These are phyloP conservation scores for Obelidium mucronatum DNA, from an alignment of 192 early-diverging fungal genomes.

Conservation along the genomic window DNA sequence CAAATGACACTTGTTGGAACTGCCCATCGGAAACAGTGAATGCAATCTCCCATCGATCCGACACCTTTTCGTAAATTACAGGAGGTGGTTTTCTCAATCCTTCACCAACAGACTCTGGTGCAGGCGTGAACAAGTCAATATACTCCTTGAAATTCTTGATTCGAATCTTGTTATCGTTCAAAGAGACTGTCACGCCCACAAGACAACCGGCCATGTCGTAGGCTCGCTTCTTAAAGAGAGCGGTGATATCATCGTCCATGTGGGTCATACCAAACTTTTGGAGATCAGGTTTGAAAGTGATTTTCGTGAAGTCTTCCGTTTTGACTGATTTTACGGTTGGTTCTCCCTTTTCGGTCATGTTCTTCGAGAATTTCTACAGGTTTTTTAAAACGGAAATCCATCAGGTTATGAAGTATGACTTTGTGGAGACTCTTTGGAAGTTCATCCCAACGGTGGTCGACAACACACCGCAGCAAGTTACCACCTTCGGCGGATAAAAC, in stretches of 20 bases:
- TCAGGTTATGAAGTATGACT: not conserved
- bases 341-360: slow-evolving; percentile 82
- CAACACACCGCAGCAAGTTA: too few relatives aligned
- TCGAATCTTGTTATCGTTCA: slow-evolving; percentile 84
- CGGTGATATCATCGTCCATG: slow-evolving; percentile 87
- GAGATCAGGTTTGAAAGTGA: slow-evolving; percentile 96
- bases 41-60: slow-evolving; percentile 92
- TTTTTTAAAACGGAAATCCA: slow-evolving; percentile 36
- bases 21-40: slow-evolving; percentile 94
- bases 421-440: not conserved
- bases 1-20: slow-evolving; percentile 96
- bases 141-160: slow-evolving; percentile 93
- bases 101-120: not conserved
- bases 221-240: slow-evolving; percentile 88
- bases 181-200: slow-evolving; percentile 81
- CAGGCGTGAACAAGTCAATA: slow-evolving; percentile 75
- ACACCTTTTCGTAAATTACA: slow-evolving; percentile 71
- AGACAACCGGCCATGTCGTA: slow-evolving; percentile 93
- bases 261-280: slow-evolving; percentile 85
- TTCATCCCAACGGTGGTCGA: too few relatives aligned
- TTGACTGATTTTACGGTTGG: slow-evolving; percentile 76
- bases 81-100: slow-evolving; percentile 24
- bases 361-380: slow-evolving; percentile 69
- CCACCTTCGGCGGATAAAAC: not conserved
- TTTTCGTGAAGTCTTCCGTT: slow-evolving; percentile 84